A percentile compares a stretch with the other conserved stretches of the same genome.
These are phyloP conservation scores for Candida michaelii DNA, from an alignment of 805 yeast species.

Conservation along the genomic window DNA sequence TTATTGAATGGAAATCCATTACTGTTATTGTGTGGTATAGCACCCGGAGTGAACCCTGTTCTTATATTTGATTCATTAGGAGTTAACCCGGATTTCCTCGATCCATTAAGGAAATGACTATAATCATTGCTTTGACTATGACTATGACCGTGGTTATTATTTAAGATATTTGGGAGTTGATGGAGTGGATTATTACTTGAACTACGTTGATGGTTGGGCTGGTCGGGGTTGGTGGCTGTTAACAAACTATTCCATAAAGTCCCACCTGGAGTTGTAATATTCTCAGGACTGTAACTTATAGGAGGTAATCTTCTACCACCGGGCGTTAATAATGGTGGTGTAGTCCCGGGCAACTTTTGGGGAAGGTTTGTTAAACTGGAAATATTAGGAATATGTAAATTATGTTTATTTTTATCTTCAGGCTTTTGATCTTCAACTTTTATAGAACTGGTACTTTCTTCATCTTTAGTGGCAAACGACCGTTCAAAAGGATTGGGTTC, in stretches of 20 bases:
- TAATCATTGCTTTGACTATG: constrained; percentile 15
- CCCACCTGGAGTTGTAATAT: constrained; percentile 51
- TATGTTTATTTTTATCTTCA: constrained; percentile 31
- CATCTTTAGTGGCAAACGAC: constrained; percentile 74
- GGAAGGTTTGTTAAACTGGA: constrained; percentile 24
- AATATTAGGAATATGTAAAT: constrained; percentile 35
- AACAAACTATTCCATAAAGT: constrained; percentile 49
- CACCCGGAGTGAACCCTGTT: constrained; percentile 69
- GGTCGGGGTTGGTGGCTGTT: constrained; percentile 33
- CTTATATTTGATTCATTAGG: constrained; percentile 76
- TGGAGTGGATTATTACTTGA: constrained; percentile 3
- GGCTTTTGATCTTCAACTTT: constrained; percentile 13
- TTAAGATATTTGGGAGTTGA: constrained; percentile 4
- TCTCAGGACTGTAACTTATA: constrained; percentile 47
- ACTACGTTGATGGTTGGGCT: not conserved
- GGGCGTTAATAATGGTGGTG: constrained; percentile 56
- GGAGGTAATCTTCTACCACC: constrained; percentile 63
- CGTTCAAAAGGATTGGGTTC: constrained; percentile 97
- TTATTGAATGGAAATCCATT: constrained; percentile 37
- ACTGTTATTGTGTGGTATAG: constrained; percentile 13
- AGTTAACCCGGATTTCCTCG: constrained; percentile 60
- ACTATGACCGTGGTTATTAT: constrained; percentile 6
- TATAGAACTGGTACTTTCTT: not conserved
- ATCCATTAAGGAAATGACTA: constrained; percentile 29
- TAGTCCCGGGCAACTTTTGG: constrained; percentile 34